These are phyloP conservation scores for Coriolopsis trogii DNA, from an alignment of 1,284 basidiomycete species.

Conservation along the genomic window DNA sequence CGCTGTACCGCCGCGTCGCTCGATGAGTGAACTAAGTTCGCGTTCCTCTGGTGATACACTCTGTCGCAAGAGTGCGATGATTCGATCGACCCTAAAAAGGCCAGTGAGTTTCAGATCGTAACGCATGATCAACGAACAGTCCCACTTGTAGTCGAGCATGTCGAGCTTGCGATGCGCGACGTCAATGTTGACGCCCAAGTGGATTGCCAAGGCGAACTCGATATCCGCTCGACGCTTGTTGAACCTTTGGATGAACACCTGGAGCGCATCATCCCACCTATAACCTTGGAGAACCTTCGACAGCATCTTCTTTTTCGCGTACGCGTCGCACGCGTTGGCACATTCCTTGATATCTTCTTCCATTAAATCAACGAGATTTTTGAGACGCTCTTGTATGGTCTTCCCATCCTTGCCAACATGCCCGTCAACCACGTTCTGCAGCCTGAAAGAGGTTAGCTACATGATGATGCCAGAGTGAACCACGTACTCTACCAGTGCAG, in stretches of 20 bases:
- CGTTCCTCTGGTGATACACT: slow-evolving; percentile 16
- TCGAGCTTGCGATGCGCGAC: slow-evolving; percentile 36
- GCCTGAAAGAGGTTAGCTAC: slow-evolving; percentile 5
- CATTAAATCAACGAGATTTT: slow-evolving; percentile 22
- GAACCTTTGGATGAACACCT: slow-evolving; percentile 36
- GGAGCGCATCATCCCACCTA: slow-evolving; percentile 37
- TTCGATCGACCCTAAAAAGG: slow-evolving; percentile 20
- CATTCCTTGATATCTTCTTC: slow-evolving; percentile 36
- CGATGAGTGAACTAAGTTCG: slow-evolving; percentile 11
- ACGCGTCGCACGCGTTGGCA: slow-evolving; percentile 37
- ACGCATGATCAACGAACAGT: no score
- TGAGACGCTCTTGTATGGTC: slow-evolving; percentile 23
- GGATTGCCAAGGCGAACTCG: slow-evolving; percentile 36
- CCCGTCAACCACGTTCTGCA: slow-evolving; percentile 26
- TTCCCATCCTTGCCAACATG: slow-evolving; percentile 27
- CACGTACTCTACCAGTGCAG: slow-evolving; percentile 43
- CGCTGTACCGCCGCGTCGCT: slow-evolving; percentile 10
- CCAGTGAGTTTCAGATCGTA: no score
- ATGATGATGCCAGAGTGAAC: neutral
- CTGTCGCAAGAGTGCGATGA: slow-evolving; percentile 10
- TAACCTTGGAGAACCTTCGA: slow-evolving; percentile 37
- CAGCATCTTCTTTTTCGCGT: slow-evolving; percentile 33
- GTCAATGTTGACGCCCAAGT: slow-evolving; percentile 39
- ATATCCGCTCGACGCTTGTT: slow-evolving; percentile 37
- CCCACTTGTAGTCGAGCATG: slow-evolving; percentile 33